Evolutionary conservation across 2,329 filamentous ascomycete genomes (phyloP).

Genomic region (Neopestalotiopsis sp.): DNA sequence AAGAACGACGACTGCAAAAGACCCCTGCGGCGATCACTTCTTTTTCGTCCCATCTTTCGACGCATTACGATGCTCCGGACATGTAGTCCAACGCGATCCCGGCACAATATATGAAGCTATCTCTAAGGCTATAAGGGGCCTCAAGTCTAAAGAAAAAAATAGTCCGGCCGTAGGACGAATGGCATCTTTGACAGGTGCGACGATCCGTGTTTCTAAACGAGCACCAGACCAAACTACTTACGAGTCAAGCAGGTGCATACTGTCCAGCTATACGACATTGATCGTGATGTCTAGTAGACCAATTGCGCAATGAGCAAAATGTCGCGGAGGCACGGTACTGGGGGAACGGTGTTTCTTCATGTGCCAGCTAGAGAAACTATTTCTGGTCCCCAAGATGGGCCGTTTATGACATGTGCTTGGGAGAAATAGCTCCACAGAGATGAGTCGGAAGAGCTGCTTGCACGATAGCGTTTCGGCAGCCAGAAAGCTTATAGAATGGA

Average conservation of each 20-base stretch:
- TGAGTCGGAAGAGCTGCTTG: not conserved
- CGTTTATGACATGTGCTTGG: not conserved
- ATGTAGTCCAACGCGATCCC: not conserved
- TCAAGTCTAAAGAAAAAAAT: not conserved
- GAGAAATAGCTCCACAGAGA: not conserved
- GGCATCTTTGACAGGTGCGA: not conserved
- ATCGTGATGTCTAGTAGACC: not conserved
- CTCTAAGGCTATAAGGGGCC: not conserved
- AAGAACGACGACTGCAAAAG: not conserved
- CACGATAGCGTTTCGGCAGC: not conserved
- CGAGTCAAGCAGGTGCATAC: not conserved
- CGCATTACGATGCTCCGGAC: not conserved
- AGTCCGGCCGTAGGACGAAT: too few species aligned
- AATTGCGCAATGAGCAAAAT: not conserved
- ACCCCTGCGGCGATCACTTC: not conserved
- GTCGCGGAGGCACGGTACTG: too few species aligned
- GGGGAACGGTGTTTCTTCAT: too few species aligned
- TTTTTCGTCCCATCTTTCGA: not conserved
- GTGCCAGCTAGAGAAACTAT: too few species aligned
- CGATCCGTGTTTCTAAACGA: not conserved
- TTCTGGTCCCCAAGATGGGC: too few species aligned
- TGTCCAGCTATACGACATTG: not conserved
- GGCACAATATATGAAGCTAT: not conserved
- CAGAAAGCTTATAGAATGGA: not conserved
- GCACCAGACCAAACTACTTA: not conserved